phyloP scores from a whole-genome alignment of 441 rosid species.

The Melastoma candidum region DNA sequence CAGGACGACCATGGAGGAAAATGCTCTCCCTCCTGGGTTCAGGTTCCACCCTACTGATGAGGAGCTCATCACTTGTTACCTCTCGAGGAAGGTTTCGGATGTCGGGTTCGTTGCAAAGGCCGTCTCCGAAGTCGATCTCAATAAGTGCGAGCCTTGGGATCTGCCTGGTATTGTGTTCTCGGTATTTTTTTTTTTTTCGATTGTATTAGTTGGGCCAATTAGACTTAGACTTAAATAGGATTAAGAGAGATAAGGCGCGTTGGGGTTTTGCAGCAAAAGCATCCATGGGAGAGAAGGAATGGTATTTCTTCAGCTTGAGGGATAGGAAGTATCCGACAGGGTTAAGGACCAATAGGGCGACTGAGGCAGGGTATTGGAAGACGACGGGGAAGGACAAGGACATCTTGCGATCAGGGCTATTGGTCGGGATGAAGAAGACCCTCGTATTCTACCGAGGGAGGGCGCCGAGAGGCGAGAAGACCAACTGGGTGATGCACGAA shows the following conservation, averaged over 20 bases:
- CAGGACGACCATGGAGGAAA: constrained; percentile 44
- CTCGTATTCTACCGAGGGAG: constrained; percentile 66
- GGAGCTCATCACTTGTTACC: constrained; percentile 58
- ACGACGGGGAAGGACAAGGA: constrained; percentile 74
- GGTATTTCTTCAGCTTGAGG: constrained; percentile 63
- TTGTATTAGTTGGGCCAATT: too few species aligned
- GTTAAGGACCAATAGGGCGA: constrained; percentile 65
- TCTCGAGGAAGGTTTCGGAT: constrained; percentile 41
- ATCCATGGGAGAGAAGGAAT: constrained; percentile 70
- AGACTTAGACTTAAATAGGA: too few species aligned
- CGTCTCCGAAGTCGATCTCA: constrained; percentile 59
- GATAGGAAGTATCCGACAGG: constrained; percentile 75
- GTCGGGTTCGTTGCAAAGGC: constrained; percentile 41
- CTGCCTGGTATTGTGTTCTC: constrained; percentile 39
- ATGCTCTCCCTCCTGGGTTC: constrained; percentile 56
- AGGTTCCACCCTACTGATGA: constrained; percentile 73
- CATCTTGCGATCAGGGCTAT: constrained; percentile 33
- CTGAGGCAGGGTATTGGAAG: constrained; percentile 72
- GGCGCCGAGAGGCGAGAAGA: constrained; percentile 74
- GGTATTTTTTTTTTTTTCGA: too few species aligned
- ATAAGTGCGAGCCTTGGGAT: constrained; percentile 74
- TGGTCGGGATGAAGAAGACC: constrained; percentile 78
- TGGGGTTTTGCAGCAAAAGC: constrained; percentile 36
- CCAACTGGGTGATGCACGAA: constrained; percentile 78
- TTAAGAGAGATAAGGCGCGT: too few species aligned